Conservation (phyloP, 345 rosid genomes). For the Geranium rotundifolium region DNA sequence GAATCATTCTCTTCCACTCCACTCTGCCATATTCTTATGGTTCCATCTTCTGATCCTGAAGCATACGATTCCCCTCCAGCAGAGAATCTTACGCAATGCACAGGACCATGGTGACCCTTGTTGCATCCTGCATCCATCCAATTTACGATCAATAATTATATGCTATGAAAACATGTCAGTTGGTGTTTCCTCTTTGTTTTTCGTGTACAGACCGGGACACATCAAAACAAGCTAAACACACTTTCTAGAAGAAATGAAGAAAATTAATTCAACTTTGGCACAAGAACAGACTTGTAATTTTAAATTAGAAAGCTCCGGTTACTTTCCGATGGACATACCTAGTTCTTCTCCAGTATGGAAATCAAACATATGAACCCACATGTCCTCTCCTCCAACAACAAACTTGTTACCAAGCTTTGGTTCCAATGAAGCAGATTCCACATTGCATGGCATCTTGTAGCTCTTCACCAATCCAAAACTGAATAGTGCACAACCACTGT, state of each 20-base stretch:
- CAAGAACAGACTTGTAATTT: too few relatives aligned
- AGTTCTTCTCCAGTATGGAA: conserved; percentile 80
- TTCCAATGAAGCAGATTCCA: conserved; percentile 70
- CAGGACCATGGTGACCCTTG: conserved; percentile 99
- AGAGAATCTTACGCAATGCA: conserved; percentile 82
- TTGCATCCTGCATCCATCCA: conserved; percentile 66
- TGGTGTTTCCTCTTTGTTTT: too few relatives aligned
- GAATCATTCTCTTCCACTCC: conserved; percentile 17
- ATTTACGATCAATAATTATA: too few relatives aligned
- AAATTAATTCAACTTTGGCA: too few relatives aligned
- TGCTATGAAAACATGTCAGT: too few relatives aligned
- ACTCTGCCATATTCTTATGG: conserved; percentile 56
- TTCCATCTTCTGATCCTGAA: conserved; percentile 97
- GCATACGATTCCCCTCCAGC: conserved; percentile 94
- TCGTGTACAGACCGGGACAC: too few relatives aligned
- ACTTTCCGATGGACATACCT: too few relatives aligned
- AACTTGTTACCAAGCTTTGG: conserved; percentile 72
- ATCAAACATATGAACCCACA: conserved; percentile 73
- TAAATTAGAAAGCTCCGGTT: too few relatives aligned
- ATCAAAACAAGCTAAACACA: too few relatives aligned
- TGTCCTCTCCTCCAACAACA: conserved; percentile 84
- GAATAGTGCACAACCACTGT: conserved; percentile 9
- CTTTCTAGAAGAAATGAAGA: too few relatives aligned
- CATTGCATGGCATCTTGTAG: conserved; percentile 74
- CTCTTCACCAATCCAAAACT: conserved; percentile 89